Conservation (phyloP, 2,329 filamentous ascomycete species). For the Alternaria ethzedia region DNA sequence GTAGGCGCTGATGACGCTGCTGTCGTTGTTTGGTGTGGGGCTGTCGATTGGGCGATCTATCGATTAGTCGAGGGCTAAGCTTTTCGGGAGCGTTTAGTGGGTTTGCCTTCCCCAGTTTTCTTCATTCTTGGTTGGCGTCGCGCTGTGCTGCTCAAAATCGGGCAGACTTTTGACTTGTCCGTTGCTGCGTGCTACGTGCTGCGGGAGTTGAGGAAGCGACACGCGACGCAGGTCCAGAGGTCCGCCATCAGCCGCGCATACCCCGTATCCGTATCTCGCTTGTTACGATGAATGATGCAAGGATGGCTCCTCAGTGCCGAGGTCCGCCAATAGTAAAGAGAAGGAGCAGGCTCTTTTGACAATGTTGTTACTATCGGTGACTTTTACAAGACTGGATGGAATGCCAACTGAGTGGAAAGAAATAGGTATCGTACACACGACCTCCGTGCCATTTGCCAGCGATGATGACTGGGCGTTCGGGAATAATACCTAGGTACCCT, state of each 20-base stretch:
- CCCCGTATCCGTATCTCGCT: constrained; percentile 1
- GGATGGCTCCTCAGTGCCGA: background rate
- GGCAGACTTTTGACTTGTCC: background rate
- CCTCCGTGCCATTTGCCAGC: background rate
- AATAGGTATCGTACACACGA: background rate
- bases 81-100: background rate
- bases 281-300: background rate
- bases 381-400: background rate
- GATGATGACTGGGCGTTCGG: background rate
- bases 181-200: background rate
- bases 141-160: background rate
- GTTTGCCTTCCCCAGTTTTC: background rate
- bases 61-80: background rate
- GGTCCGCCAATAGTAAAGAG: background rate
- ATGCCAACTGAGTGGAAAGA: background rate
- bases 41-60: constrained; percentile 1
- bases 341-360: background rate
- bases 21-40: constrained; percentile 1
- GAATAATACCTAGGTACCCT: background rate
- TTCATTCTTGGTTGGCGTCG: background rate
- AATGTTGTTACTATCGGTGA: background rate
- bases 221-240: background rate
- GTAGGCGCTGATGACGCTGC: constrained; percentile 4
- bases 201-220: background rate
- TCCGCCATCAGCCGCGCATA: background rate